Base-by-base conservation (phyloP, 768 basidiomycete genomes). In the Cubamyces sp. region DNA sequence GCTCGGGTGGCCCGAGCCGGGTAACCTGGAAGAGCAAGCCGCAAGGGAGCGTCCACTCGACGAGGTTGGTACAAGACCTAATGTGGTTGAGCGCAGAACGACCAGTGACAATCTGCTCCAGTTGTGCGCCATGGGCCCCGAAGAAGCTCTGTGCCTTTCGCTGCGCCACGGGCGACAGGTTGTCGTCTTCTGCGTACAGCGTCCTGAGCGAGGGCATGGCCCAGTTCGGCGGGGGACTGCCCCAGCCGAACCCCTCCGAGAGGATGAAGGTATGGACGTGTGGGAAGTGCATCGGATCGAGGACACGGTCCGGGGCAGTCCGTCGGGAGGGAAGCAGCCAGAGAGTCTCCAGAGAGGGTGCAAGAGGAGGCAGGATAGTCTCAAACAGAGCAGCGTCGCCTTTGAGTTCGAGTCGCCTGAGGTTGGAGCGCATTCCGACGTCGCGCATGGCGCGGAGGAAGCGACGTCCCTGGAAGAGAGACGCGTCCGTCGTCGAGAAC, bases 401-500 rank as follows among this genome's bases (percentile, higher is more conserved):
- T n/a, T 41, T 40, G 15, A 61, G 52, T n/a, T 66, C 64, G 14
- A 66, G 47, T 37, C 67, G 59, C 28, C 45, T 45, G 41, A 64
- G 21, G 34, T 41, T 57, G n/a, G 55, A 26, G 26, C 40, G 42
- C 28, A 40, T 23, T 6, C 46, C 42, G 19, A 39, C 51, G 45
- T 39, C 42, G 59, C 25, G 50, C 25, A 65, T 48, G 4, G 52
- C 48, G 23, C 51, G 47, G 3, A 23, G 4, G 21, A 66, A 60
- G 5, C 18, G 16, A 28, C 45, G 49, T 5, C 26, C 43, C 8
- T 62, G 50, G 39, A 41, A 59, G 41, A 66, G 54, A 21, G 48
- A 46, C 18, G 50, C 47, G 23, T 64, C 59, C 19, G 60, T 18
- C 8, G 57, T 54, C 28, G 37, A 64, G 55, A 64, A 62, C 8